Evolutionary conservation across 768 basidiomycete genomes (phyloP).

Genomic region (Jaapia argillacea): DNA sequence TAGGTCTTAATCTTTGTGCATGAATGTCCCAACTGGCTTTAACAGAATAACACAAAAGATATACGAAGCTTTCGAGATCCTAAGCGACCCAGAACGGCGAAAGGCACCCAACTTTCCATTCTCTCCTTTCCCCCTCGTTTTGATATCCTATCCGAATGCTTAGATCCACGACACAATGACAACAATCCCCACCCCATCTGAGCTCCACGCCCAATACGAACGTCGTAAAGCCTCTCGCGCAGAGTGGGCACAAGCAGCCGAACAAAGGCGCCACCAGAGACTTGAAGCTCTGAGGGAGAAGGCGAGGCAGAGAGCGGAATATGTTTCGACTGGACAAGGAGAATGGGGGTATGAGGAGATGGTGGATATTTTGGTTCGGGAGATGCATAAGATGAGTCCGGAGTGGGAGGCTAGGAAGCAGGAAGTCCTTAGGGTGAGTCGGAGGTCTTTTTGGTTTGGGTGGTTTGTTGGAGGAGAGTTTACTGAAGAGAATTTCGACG

Average conservation of each 20-base stretch:
- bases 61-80: conserved; percentile 18
- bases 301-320: too few relatives aligned
- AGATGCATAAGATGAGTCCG: conserved; percentile 44
- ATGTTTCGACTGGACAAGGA: too few relatives aligned
- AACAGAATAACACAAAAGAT: conserved; percentile 8
- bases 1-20: neutral
- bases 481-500: conserved; percentile 11
- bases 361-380: conserved; percentile 44
- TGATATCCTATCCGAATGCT: too few relatives aligned
- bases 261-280: too few relatives aligned
- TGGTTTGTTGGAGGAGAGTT: conserved; percentile 10
- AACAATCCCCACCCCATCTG: too few relatives aligned
- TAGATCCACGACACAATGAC: too few relatives aligned
- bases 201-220: too few relatives aligned
- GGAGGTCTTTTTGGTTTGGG: neutral
- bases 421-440: conserved; percentile 38
- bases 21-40: neutral
- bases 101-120: conserved; percentile 10
- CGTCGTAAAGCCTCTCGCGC: too few relatives aligned
- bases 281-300: too few relatives aligned
- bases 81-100: conserved; percentile 21
- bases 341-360: too few relatives aligned
- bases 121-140: too few relatives aligned
- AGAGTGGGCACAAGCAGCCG: too few relatives aligned
- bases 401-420: conserved; percentile 51